These are phyloP conservation scores for Komagataella pseudopastoris DNA, from an alignment of 805 yeast genomes.

Conservation along the genomic window DNA sequence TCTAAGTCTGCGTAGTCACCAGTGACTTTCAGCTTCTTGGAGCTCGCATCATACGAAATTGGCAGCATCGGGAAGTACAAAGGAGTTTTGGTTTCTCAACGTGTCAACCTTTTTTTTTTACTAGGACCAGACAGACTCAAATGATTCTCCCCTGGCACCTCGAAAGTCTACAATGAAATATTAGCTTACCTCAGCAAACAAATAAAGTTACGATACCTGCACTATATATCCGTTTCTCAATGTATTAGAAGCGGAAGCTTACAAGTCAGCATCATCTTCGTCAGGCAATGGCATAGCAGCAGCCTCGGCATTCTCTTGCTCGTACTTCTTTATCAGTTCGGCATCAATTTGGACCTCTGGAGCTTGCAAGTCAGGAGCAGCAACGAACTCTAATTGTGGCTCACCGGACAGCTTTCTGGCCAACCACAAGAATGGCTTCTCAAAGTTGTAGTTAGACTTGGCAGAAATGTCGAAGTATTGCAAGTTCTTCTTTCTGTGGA, in stretches of 20 bases:
- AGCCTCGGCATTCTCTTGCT: slow-evolving; percentile 99
- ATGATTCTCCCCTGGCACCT: background rate
- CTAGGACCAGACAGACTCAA: background rate
- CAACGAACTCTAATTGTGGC: slow-evolving; percentile 96
- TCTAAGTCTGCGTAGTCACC: slow-evolving; percentile 13
- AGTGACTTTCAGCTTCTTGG: slow-evolving; percentile 14
- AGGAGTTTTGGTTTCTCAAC: background rate
- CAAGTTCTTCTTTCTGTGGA: slow-evolving; percentile 99
- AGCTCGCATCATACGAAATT: slow-evolving; percentile 14
- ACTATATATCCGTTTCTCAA: background rate
- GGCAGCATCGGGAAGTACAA: slow-evolving; percentile 7
- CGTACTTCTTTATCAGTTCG: slow-evolving; percentile 94
- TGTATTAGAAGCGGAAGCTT: slow-evolving; percentile 16
- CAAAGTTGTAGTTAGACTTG: slow-evolving; percentile 98
- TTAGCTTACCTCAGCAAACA: background rate
- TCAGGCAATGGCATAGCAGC: slow-evolving; percentile 99
- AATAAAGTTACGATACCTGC: background rate
- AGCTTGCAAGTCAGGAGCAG: slow-evolving; percentile 98
- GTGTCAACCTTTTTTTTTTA: background rate
- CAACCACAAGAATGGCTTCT: slow-evolving; percentile 99
- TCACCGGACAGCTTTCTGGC: slow-evolving; percentile 98
- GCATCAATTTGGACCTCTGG: slow-evolving; percentile 98
- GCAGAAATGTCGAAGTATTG: slow-evolving; percentile 99
- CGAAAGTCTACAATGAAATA: background rate
- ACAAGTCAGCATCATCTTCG: slow-evolving; percentile 99